A percentile compares a stretch with the other conserved stretches of the same genome.
Conservation (phyloP, 495 filamentous ascomycete genomes). For the Tuber borchii region DNA sequence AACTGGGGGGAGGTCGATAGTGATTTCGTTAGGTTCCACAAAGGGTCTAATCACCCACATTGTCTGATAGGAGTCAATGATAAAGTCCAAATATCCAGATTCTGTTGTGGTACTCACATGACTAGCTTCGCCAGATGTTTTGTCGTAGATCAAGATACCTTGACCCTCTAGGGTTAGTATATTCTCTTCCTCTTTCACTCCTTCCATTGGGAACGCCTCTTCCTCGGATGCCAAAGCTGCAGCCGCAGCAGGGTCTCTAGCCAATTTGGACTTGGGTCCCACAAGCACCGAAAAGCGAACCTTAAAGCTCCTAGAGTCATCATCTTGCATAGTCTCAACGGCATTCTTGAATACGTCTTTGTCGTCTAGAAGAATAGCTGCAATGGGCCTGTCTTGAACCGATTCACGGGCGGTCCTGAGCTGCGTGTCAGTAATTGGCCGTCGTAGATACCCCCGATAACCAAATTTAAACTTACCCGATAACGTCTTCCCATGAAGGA, state of each 20-base stretch:
- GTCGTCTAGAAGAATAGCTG: constrained; percentile 68
- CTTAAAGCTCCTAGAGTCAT: constrained; percentile 87
- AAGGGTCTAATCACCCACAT: constrained; percentile 99
- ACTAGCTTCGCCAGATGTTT: constrained; percentile 73
- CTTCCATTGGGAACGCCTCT: constrained; percentile 46
- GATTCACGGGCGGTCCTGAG: constrained; percentile 56
- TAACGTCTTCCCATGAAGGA: constrained; percentile 90
- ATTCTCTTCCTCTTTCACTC: constrained; percentile 44
- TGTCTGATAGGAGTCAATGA: constrained; percentile 54
- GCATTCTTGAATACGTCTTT: constrained; percentile 71
- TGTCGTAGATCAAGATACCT: constrained; percentile 95
- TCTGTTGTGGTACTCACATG: constrained; percentile 59
- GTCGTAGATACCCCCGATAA: neutral
- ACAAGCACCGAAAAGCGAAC: constrained; percentile 74
- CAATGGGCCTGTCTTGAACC: constrained; percentile 68
- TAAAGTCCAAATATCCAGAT: constrained; percentile 9
- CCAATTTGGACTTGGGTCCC: constrained; percentile 64
- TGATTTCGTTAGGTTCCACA: constrained; percentile 78
- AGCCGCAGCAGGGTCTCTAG: constrained; percentile 34
- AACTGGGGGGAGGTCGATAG: constrained; percentile 84
- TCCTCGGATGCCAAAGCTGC: constrained; percentile 40
- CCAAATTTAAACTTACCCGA: constrained; percentile 50
- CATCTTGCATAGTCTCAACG: constrained; percentile 79
- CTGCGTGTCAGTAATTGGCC: constrained; percentile 20
- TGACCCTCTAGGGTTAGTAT: constrained; percentile 83